Evolutionary conservation across 371 early-diverging fungal genomes (phyloP).

Genomic region (Haplosporangium sp.): DNA sequence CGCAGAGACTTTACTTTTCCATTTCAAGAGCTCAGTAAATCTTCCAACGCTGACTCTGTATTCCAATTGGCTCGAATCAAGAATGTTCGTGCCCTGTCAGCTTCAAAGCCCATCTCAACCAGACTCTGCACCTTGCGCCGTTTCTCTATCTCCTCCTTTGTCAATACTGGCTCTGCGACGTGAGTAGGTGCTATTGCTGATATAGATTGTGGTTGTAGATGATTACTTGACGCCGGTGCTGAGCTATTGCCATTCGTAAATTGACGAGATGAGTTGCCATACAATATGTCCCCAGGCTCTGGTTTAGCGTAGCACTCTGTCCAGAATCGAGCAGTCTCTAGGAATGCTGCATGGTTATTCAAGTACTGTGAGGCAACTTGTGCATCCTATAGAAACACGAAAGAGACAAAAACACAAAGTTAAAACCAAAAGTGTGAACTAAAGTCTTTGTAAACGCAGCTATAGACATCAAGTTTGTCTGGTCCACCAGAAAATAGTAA

Average conservation of each 20-base stretch:
- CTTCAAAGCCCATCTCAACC: conserved; percentile 56
- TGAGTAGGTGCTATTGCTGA: conserved; percentile 4
- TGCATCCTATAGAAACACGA: conserved; percentile 44
- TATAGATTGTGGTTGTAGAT: conserved; percentile 19
- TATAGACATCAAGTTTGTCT: neutral
- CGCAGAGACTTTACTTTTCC: neutral
- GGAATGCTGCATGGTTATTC: conserved; percentile 41
- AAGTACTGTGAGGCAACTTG: conserved; percentile 58
- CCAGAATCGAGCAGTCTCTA: conserved; percentile 57
- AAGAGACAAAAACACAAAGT: neutral
- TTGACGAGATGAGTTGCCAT: neutral
- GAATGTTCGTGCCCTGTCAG: conserved; percentile 33
- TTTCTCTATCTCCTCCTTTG: conserved; percentile 37
- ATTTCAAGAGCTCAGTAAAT: conserved; percentile 24
- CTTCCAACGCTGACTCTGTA: conserved; percentile 42
- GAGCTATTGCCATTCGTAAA: neutral
- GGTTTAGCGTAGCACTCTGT: conserved; percentile 57
- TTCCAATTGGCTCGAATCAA: conserved; percentile 50
- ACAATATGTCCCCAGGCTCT: conserved; percentile 14
- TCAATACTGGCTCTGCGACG: conserved; percentile 20
- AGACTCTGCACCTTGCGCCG: conserved; percentile 44
- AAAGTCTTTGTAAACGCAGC: neutral
- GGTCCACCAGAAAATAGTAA: too few relatives aligned
- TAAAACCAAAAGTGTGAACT: neutral
- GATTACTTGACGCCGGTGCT: neutral